Conservation (phyloP, 2,329 filamentous ascomycete species). For the Mariannaea elegans region DNA sequence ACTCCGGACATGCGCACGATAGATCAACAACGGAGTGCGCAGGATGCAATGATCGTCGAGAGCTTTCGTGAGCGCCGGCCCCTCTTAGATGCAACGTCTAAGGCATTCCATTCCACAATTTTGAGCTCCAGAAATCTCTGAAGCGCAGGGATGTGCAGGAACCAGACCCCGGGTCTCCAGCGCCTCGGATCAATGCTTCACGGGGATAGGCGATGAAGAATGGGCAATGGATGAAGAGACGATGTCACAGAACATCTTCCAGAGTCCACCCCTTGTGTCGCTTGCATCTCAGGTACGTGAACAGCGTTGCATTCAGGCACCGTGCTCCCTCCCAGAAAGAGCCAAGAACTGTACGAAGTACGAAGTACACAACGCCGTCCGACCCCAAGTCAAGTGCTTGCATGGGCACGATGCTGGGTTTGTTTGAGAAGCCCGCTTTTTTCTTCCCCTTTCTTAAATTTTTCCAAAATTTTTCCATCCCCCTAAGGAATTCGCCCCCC, state of each 20-base stretch:
- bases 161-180: slow-evolving; percentile 19
- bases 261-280: slow-evolving; percentile 5
- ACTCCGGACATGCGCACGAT: slow-evolving; percentile 17
- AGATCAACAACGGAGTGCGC: too few relatives aligned
- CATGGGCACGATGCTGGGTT: slow-evolving; percentile 14
- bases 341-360: neutral
- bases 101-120: slow-evolving; percentile 4
- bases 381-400: slow-evolving; percentile 17
- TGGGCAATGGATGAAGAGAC: slow-evolving; percentile 2
- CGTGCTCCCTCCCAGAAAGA: neutral
- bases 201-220: neutral
- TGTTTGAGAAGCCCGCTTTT: slow-evolving; percentile 8
- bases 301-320: slow-evolving; percentile 10
- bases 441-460: neutral
- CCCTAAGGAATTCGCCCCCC: slow-evolving; percentile 6
- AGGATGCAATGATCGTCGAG: slow-evolving; percentile 9
- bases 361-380: neutral
- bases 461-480: slow-evolving; percentile 22
- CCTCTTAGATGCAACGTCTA: slow-evolving; percentile 8
- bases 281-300: slow-evolving; percentile 12
- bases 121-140: neutral
- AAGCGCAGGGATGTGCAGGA: slow-evolving; percentile 18
- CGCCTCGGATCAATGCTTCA: slow-evolving; percentile 22
- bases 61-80: neutral
- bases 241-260: slow-evolving; percentile 10